phyloP scores from a whole-genome alignment of 257 asterid genomes.

The Petunia secreta region DNA sequence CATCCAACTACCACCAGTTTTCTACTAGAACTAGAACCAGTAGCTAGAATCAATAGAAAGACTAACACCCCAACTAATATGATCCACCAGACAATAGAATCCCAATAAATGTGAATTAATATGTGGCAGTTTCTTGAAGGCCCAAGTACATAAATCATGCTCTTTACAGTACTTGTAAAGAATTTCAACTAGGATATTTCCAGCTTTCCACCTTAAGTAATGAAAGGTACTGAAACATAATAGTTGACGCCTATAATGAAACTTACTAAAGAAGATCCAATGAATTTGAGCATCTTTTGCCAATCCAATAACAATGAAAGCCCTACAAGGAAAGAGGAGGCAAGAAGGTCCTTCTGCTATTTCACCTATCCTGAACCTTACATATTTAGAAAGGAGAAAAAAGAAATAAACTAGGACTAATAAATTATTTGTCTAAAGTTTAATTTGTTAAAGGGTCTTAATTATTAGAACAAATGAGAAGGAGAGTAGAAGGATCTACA shows the following conservation, averaged over 20 bases:
- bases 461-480: neutral
- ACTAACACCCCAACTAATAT: too few species aligned
- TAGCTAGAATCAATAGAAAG: too few species aligned
- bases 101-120: too few species aligned
- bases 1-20: too few species aligned
- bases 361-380: conserved; percentile 20
- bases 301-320: neutral
- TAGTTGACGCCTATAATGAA: neutral
- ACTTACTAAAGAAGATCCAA: neutral
- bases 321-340: neutral
- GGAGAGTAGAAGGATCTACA: neutral
- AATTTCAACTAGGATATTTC: neutral
- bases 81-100: too few species aligned
- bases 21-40: too few species aligned
- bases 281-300: neutral
- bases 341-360: neutral
- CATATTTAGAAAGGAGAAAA: conserved; percentile 20
- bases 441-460: neutral
- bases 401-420: neutral
- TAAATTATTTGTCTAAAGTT: conserved; percentile 14
- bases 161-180: neutral
- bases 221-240: neutral
- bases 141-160: neutral
- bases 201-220: neutral
- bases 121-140: too few species aligned